phyloP scores from a whole-genome alignment of 1,139 yeast species.

The Suhomyces taliae region DNA sequence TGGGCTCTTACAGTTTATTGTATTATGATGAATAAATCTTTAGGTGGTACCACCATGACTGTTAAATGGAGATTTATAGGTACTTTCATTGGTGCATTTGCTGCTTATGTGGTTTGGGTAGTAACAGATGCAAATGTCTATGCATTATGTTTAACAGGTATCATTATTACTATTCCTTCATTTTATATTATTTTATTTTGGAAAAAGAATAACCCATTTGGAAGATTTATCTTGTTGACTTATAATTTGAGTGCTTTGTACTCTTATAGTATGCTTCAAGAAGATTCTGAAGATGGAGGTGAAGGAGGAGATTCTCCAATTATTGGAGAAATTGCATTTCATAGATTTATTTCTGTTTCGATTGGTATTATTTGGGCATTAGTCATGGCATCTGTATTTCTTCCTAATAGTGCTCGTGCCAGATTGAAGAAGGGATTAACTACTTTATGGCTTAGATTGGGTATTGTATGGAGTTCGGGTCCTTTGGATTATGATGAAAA shows the following conservation, averaged over 20 bases:
- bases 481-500: slow-evolving; percentile 37
- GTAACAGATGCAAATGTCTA: slow-evolving; percentile 57
- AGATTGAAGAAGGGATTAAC: slow-evolving; percentile 66
- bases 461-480: slow-evolving; percentile 77
- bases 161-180: slow-evolving; percentile 59
- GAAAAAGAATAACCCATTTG: slow-evolving; percentile 63
- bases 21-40: slow-evolving; percentile 80
- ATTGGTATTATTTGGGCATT: slow-evolving; percentile 80
- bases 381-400: slow-evolving; percentile 57
- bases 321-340: slow-evolving; percentile 76
- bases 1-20: slow-evolving; percentile 83
- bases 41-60: slow-evolving; percentile 86
- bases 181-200: slow-evolving; percentile 70
- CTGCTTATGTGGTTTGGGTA: slow-evolving; percentile 62
- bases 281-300: slow-evolving; percentile 61
- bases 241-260: slow-evolving; percentile 79
- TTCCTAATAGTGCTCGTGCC: slow-evolving; percentile 76
- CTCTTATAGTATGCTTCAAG: slow-evolving; percentile 65
- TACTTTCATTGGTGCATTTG: slow-evolving; percentile 66
- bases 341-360: slow-evolving; percentile 70
- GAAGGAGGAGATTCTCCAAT: slow-evolving; percentile 74
- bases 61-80: slow-evolving; percentile 76
- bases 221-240: slow-evolving; percentile 71
- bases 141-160: slow-evolving; percentile 58
- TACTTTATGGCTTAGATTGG: slow-evolving; percentile 74